These are phyloP conservation scores for Aspergillus affinis DNA, from an alignment of 495 filamentous ascomycete genomes.

Conservation along the genomic window DNA sequence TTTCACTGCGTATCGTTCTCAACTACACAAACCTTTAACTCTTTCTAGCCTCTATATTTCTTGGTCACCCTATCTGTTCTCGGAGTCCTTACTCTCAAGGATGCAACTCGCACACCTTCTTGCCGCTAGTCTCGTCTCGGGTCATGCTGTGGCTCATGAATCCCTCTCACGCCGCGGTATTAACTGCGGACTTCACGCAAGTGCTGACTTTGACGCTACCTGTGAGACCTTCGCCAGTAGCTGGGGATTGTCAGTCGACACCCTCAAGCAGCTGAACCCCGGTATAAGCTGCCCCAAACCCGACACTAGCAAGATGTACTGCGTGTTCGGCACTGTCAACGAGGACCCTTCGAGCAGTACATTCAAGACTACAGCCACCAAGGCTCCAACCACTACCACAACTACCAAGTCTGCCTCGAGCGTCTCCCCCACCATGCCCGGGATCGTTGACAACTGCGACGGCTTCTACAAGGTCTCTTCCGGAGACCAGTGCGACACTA, in stretches of 20 bases:
- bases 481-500: constrained; percentile 35
- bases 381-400: too few relatives aligned
- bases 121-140: background rate
- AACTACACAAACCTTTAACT: background rate
- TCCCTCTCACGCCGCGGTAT: too few relatives aligned
- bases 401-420: constrained; percentile 23
- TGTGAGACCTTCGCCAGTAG: too few relatives aligned
- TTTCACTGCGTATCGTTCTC: background rate
- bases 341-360: constrained; percentile 2
- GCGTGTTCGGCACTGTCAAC: too few relatives aligned
- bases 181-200: too few relatives aligned
- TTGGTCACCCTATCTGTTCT: too few relatives aligned
- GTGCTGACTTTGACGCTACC: too few relatives aligned
- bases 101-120: background rate
- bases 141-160: background rate
- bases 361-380: constrained; percentile 7
- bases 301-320: too few relatives aligned
- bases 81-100: background rate
- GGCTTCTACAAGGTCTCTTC: constrained; percentile 33
- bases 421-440: constrained; percentile 35
- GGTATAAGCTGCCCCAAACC: too few relatives aligned
- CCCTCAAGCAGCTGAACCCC: too few relatives aligned
- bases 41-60: too few relatives aligned
- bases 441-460: constrained; percentile 41
- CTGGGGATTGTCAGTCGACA: too few relatives aligned